phyloP scores from a whole-genome alignment of 257 asterid species.

The Przewalskia tangutica region DNA sequence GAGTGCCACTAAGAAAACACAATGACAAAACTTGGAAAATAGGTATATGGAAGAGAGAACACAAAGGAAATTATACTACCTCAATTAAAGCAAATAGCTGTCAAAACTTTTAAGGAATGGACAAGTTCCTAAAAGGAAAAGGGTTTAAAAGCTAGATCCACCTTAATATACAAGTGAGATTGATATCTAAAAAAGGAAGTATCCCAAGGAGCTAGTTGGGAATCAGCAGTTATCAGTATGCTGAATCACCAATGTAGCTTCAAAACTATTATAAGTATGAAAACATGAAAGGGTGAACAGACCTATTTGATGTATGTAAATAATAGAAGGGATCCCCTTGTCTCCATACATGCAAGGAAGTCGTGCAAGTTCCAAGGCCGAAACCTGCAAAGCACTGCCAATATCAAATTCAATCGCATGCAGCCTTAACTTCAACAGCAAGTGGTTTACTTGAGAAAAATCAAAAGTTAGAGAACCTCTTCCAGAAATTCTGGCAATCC shows the following conservation, averaged over 20 bases:
- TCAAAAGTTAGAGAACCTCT: slow-evolving; percentile 50
- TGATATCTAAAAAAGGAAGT: neutral
- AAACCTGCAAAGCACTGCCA: slow-evolving; percentile 47
- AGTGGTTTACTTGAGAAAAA: slow-evolving; percentile 7
- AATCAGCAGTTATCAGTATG: neutral
- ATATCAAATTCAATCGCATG: slow-evolving; percentile 4
- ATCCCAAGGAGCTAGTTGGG: neutral
- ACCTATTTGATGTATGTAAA: slow-evolving; percentile 93
- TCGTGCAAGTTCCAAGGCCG: slow-evolving; percentile 78
- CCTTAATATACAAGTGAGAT: neutral
- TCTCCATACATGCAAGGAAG: slow-evolving; percentile 58
- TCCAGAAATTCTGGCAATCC: slow-evolving; percentile 92
- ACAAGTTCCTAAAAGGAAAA: neutral
- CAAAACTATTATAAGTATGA: neutral
- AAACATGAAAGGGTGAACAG: slow-evolving; percentile 14
- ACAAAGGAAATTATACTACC: neutral
- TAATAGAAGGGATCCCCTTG: slow-evolving; percentile 63
- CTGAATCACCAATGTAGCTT: neutral
- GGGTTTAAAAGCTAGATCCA: neutral
- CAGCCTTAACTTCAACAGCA: neutral
- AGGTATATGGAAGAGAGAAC: slow-evolving; percentile 7
- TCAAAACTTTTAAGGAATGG: neutral
- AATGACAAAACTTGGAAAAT: neutral
- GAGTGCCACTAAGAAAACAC: neutral
- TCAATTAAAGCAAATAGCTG: neutral